Conservation (phyloP, 768 basidiomycete genomes). For the Boletus speciosus region DNA sequence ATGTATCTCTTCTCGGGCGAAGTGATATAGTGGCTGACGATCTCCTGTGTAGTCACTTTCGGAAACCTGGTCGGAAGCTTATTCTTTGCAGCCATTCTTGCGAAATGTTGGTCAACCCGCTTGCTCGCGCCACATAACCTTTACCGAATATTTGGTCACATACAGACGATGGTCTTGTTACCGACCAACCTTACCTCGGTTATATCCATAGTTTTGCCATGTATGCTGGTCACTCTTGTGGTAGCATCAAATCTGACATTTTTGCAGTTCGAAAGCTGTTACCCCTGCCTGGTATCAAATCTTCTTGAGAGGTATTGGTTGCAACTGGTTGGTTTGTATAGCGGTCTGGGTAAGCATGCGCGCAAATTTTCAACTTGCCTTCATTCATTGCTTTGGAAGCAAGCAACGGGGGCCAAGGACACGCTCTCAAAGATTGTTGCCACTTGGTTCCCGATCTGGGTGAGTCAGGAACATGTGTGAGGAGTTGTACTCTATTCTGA, state of each 20-base stretch:
- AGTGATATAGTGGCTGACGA: not conserved
- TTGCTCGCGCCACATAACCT: not conserved
- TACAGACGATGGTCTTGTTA: constrained; percentile 59
- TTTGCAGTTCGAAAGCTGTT: constrained; percentile 53
- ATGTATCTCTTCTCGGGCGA: constrained; percentile 6
- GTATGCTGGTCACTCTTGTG: constrained; percentile 37
- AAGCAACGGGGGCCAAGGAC: constrained; percentile 64
- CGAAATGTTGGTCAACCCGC: constrained; percentile 48
- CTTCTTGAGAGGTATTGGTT: constrained; percentile 69
- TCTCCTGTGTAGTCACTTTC: constrained; percentile 50
- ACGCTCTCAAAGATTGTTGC: constrained; percentile 68
- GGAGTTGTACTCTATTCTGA: not conserved
- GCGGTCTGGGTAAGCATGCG: constrained; percentile 61
- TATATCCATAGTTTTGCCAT: constrained; percentile 54
- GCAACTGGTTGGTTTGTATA: constrained; percentile 73
- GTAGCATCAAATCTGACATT: not conserved
- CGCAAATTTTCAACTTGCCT: not conserved
- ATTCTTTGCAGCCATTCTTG: constrained; percentile 65
- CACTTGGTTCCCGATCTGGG: constrained; percentile 76
- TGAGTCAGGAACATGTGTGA: constrained; percentile 25
- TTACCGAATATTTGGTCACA: not conserved
- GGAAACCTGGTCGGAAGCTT: constrained; percentile 68
- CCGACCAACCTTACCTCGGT: constrained; percentile 51
- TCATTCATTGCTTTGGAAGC: constrained; percentile 37
- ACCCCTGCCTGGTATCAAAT: constrained; percentile 71